Conservation (phyloP, 2,329 filamentous ascomycete genomes). For the Grosmannia penicillata region DNA sequence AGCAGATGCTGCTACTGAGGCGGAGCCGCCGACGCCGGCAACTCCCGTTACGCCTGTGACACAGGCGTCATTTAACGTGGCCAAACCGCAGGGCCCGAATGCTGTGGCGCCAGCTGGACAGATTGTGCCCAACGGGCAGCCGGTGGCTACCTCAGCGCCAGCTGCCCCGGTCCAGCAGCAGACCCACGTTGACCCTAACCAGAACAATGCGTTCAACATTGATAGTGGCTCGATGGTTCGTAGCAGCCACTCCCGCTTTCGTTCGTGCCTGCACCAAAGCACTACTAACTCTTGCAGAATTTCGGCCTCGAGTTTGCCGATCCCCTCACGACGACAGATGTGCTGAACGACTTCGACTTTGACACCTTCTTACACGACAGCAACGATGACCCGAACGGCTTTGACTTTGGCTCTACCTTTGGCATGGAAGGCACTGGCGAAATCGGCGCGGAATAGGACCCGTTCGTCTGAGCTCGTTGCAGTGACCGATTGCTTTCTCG, state of each 20-base stretch:
- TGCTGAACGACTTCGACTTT: constrained; percentile 53
- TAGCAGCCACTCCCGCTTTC: too few relatives aligned
- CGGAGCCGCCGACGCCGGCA: constrained; percentile 44
- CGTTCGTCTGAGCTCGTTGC: background rate
- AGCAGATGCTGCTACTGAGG: constrained; percentile 38
- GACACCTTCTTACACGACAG: constrained; percentile 52
- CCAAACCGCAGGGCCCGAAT: constrained; percentile 23
- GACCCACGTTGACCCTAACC: constrained; percentile 30
- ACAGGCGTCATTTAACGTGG: constrained; percentile 31
- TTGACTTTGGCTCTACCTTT: constrained; percentile 40
- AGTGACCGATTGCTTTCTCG: background rate
- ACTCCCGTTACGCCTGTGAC: constrained; percentile 50
- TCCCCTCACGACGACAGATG: constrained; percentile 36
- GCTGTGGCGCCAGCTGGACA: constrained; percentile 15
- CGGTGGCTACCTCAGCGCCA: constrained; percentile 27
- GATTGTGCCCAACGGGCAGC: constrained; percentile 26
- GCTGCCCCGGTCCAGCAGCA: constrained; percentile 28
- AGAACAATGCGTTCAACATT: constrained; percentile 28
- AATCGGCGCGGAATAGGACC: constrained; percentile 21
- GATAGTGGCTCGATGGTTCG: constrained; percentile 25
- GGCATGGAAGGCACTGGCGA: constrained; percentile 38
- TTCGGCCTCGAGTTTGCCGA: constrained; percentile 43
- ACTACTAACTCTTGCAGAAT: constrained; percentile 16
- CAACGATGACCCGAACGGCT: constrained; percentile 30
- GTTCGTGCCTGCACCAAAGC: background rate